Evolutionary conservation across 768 basidiomycete genomes (phyloP).

Genomic region (Boletus barrowsii): DNA sequence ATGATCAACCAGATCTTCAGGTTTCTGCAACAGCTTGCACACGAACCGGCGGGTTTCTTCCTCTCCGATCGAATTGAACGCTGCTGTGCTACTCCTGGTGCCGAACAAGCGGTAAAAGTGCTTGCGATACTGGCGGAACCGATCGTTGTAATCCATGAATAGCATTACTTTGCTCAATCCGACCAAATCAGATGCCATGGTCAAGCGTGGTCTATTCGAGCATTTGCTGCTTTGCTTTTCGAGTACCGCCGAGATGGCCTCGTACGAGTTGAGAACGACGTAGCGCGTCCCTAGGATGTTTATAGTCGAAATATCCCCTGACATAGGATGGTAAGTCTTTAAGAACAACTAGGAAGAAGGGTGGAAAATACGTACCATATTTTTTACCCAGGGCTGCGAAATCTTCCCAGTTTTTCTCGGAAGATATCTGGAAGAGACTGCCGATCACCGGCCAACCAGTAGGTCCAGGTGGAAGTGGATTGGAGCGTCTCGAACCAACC

Average conservation of each 20-base stretch:
- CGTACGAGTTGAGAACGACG: conserved; percentile 47
- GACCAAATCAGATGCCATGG: conserved; percentile 24
- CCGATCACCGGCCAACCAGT: conserved; percentile 44
- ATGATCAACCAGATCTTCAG: conserved; percentile 15
- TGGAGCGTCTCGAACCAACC: not conserved
- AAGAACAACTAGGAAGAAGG: not conserved
- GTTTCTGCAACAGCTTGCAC: conserved; percentile 13
- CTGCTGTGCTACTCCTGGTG: conserved; percentile 1
- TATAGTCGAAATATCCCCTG: conserved; percentile 18
- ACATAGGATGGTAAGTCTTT: conserved; percentile 17
- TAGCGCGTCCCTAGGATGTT: conserved; percentile 44
- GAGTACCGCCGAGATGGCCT: conserved; percentile 46
- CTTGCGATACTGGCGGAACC: conserved; percentile 15
- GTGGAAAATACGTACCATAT: conserved; percentile 39
- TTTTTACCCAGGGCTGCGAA: conserved; percentile 51
- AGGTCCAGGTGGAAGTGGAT: conserved; percentile 18
- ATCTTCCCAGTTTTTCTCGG: conserved; percentile 47
- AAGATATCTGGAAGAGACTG: conserved; percentile 52
- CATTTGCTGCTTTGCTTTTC: conserved; percentile 55
- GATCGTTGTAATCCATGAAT: conserved; percentile 9
- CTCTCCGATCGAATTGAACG: conserved; percentile 18
- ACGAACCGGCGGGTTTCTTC: conserved; percentile 19
- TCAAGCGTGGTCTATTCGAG: conserved; percentile 29
- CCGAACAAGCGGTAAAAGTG: conserved; percentile 7
- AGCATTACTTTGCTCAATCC: not conserved